Evolutionary conservation across 129 eudicot species (phyloP).

Genomic region (Dittrichia graveolens): DNA sequence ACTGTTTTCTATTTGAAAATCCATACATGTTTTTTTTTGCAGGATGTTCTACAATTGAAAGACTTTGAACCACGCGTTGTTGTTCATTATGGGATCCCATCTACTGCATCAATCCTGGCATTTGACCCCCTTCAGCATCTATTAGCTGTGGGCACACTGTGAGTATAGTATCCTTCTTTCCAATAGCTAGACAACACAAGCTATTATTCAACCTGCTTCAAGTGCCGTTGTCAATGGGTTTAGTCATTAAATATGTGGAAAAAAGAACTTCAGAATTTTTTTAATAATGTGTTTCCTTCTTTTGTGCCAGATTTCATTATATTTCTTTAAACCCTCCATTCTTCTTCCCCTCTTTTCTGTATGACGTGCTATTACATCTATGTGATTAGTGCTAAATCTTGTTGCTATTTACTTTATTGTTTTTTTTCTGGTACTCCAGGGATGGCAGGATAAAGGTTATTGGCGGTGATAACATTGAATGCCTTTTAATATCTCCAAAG

Average conservation of each 20-base stretch:
- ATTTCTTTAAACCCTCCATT: slow-evolving; percentile 12
- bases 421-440: slow-evolving; percentile 40
- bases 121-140: slow-evolving; percentile 76
- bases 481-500: slow-evolving; percentile 53
- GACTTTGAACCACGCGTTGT: slow-evolving; percentile 57
- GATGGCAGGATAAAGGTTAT: slow-evolving; percentile 70
- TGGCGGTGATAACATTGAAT: slow-evolving; percentile 69
- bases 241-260: background rate
- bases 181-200: slow-evolving; percentile 9
- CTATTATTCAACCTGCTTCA: slow-evolving; percentile 14
- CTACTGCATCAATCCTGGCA: slow-evolving; percentile 82
- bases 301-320: slow-evolving; percentile 1
- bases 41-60: slow-evolving; percentile 26
- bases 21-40: slow-evolving; percentile 24
- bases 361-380: background rate
- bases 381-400: background rate
- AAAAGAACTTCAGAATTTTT: slow-evolving; percentile 1
- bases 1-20: slow-evolving; percentile 4
- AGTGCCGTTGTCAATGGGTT: slow-evolving; percentile 3
- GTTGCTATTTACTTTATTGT: slow-evolving; percentile 5
- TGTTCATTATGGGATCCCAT: slow-evolving; percentile 90
- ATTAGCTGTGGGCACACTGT: slow-evolving; percentile 87
- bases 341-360: background rate
- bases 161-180: slow-evolving; percentile 36
- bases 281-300: slow-evolving; percentile 1